Evolutionary conservation across 2,329 filamentous ascomycete genomes (phyloP), one percentile per base, ranked within the genome.

Genomic region (Cyclaneusma minus): DNA sequence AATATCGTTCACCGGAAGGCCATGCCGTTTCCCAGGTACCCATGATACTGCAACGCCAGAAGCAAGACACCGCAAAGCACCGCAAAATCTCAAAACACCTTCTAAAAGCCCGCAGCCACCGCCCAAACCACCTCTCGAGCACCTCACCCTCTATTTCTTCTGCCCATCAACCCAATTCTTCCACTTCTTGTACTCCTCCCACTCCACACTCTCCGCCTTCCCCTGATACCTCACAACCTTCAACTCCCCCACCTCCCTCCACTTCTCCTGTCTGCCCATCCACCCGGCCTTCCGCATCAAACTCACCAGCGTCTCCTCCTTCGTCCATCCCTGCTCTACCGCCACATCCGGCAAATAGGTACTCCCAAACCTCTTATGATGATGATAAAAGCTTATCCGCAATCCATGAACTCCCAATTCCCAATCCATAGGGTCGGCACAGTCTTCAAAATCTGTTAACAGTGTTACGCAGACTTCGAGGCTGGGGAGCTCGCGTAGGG

Each of bases 261-360:
- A 95, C 21, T 68, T 64, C 28, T 57, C 56, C 43, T 45, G 55
- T 22, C 55, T 51, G 1, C 83, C 84, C 31, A 64, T 65, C 85
- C 85, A 98, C 2, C 89, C 89, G 1, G 85, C 85, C 62, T 98
- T 98, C 32, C 82, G 66, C 76, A 94, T 89, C 45, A 95, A 55
- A 51, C 81, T 91, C 28, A 84, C 64, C 3, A 98, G 52, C 0
- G 87, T 81, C 61, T 95, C 82, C 48, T 95, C 85, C 52, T 89
- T 85, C 7, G 68, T 81, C 89, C 89, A 98, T 10, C 82, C 85
- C 49, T 95, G 89, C 58, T 98, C 89, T 1, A 67, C 58, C 7
- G 87, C 79, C 5, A 98, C 84, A 47, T 94, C 82, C 0, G 89
- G 89, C 9, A 98, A 64, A 45, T 95, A 98, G 0, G 89, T 94